Evolutionary conservation across 2,329 filamentous ascomycete species (phyloP).

Genomic region (Pseudogymnoascus sp.): DNA sequence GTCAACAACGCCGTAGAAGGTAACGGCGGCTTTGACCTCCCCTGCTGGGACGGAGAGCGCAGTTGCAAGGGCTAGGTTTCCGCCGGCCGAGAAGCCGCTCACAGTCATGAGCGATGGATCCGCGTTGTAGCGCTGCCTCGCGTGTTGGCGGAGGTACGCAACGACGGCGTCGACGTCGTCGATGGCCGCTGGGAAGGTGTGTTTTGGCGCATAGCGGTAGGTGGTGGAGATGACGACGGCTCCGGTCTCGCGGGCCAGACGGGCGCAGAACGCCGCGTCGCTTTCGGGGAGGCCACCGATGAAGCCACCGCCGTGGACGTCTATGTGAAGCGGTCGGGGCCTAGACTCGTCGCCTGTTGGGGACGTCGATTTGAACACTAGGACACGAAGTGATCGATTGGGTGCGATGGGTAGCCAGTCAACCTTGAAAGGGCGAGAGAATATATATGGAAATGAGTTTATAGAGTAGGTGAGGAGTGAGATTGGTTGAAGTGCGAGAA

Average conservation of each 20-base stretch:
- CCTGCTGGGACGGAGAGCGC: not conserved
- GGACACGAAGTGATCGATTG: constrained; percentile 25
- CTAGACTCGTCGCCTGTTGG: constrained; percentile 17
- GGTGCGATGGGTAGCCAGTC: constrained; percentile 29
- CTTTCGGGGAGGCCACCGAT: constrained; percentile 36
- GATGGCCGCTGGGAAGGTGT: constrained; percentile 31
- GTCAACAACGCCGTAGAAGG: not conserved
- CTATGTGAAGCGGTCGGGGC: constrained; percentile 35
- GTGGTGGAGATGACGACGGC: constrained; percentile 32
- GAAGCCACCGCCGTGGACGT: constrained; percentile 38
- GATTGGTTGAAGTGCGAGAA: constrained; percentile 36
- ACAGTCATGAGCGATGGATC: constrained; percentile 36
- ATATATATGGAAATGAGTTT: constrained; percentile 30
- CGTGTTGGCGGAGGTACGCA: constrained; percentile 33
- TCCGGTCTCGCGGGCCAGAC: constrained; percentile 32
- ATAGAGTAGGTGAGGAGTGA: constrained; percentile 32
- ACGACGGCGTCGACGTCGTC: constrained; percentile 36
- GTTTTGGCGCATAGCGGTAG: constrained; percentile 30
- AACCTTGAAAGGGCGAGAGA: constrained; percentile 30
- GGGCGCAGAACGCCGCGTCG: constrained; percentile 29
- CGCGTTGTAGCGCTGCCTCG: constrained; percentile 30
- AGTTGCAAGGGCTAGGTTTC: constrained; percentile 33
- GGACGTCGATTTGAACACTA: constrained; percentile 30
- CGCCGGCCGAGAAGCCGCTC: constrained; percentile 38
- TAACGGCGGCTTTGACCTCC: not conserved